Percentiles rank a stretch among this genome's conserved stretches.
Conservation (phyloP, 192 early-diverging fungal species). For the Podila epigama region DNA sequence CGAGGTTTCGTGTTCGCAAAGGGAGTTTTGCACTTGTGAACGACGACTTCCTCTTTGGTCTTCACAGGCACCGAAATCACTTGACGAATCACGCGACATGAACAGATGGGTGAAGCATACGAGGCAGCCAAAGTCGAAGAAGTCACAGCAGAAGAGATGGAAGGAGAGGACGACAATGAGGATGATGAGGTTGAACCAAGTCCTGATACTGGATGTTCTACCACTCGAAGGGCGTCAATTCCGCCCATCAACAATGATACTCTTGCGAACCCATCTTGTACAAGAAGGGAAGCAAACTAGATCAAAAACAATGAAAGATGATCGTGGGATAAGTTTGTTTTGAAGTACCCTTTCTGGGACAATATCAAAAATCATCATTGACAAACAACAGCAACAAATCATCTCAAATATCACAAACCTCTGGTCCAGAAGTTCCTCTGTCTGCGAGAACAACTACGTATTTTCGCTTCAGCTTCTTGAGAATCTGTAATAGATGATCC, state of each 20-base stretch:
- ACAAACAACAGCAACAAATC: background rate
- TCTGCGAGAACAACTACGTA: conserved; percentile 61
- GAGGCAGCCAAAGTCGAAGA: background rate
- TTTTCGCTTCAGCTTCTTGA: conserved; percentile 60
- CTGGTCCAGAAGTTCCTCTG: conserved; percentile 53
- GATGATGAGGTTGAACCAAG: background rate
- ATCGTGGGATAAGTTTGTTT: too few species aligned
- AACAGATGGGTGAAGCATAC: conserved; percentile 12
- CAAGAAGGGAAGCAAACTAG: conserved; percentile 60
- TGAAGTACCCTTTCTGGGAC: too few species aligned
- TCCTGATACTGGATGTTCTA: background rate
- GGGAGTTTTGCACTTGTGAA: conserved; percentile 42
- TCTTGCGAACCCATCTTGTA: conserved; percentile 49
- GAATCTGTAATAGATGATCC: conserved; percentile 43
- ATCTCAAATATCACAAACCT: conserved; percentile 40
- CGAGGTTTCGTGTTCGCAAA: conserved; percentile 8
- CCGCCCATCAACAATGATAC: conserved; percentile 61
- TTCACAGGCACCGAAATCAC: conserved; percentile 25
- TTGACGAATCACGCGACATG: conserved; percentile 31
- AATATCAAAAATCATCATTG: too few species aligned
- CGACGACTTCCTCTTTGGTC: conserved; percentile 31
- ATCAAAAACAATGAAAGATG: background rate
- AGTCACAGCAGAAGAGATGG: background rate
- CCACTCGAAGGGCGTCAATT: conserved; percentile 52
- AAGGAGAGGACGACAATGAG: background rate